phyloP scores from a whole-genome alignment of 148 eudicot genomes.

The Vaccinium macrocarpon region DNA sequence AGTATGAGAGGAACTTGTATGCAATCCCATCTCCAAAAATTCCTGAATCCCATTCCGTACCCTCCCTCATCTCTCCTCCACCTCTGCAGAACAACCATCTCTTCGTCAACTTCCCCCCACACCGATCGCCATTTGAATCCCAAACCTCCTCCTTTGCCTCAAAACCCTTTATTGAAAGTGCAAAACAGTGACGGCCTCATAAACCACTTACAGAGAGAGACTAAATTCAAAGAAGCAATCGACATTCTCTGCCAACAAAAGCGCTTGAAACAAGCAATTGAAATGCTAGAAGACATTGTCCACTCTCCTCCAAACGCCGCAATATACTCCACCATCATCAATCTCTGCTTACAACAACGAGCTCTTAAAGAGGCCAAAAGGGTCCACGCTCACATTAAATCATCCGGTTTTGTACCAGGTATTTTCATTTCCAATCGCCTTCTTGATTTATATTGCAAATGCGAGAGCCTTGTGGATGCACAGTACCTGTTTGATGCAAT shows the following conservation, averaged over 20 bases:
- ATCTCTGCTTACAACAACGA: constrained; percentile 33
- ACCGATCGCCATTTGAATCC: background rate
- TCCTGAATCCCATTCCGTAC: constrained; percentile 1
- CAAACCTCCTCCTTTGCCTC: constrained; percentile 2
- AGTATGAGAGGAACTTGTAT: background rate
- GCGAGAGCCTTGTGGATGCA: constrained; percentile 50
- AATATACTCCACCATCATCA: constrained; percentile 31
- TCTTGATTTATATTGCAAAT: constrained; percentile 40
- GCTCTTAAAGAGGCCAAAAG: constrained; percentile 43
- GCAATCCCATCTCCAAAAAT: background rate
- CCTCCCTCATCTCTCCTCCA: background rate
- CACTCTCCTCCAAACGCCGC: constrained; percentile 22
- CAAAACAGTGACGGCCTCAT: constrained; percentile 10
- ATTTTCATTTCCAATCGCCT: constrained; percentile 41
- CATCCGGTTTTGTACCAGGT: constrained; percentile 38
- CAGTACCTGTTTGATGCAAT: constrained; percentile 51
- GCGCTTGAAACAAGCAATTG: constrained; percentile 46
- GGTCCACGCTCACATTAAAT: constrained; percentile 44
- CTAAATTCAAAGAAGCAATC: constrained; percentile 30
- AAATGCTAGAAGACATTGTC: constrained; percentile 22
- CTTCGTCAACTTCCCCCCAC: constrained; percentile 8
- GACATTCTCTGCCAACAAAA: constrained; percentile 36
- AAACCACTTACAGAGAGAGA: constrained; percentile 20
- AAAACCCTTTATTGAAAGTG: constrained; percentile 18
- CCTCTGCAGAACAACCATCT: background rate